Evolutionary conservation across 139 green algal genomes (phyloP).

Genomic region (Chlorella sp.): DNA sequence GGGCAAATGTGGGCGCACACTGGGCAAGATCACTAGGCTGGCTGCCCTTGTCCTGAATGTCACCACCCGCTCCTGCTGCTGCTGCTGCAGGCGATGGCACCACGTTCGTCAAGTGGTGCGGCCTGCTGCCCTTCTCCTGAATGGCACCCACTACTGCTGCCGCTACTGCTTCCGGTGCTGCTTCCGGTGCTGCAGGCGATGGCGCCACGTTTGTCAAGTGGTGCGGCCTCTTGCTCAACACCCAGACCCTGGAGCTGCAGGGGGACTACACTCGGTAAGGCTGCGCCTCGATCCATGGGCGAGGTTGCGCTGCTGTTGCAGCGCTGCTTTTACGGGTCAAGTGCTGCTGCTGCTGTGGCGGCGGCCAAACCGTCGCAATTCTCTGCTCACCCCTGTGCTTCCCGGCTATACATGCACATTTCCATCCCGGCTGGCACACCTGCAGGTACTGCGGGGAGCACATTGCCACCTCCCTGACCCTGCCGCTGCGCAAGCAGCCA

Average conservation of each 20-base stretch:
- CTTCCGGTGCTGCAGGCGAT: neutral
- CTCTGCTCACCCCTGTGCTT: too few relatives aligned
- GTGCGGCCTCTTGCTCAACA: constrained; percentile 90
- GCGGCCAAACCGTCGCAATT: too few relatives aligned
- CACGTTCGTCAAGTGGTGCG: too few relatives aligned
- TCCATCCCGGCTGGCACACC: neutral
- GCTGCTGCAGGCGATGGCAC: neutral
- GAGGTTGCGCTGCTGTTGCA: neutral
- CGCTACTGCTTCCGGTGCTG: too few relatives aligned
- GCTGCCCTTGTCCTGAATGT: too few relatives aligned
- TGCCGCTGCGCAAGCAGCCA: constrained; percentile 51
- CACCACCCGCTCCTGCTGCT: too few relatives aligned
- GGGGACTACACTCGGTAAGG: constrained; percentile 90
- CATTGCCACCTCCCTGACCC: constrained; percentile 66
- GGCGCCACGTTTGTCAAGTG: constrained; percentile 75
- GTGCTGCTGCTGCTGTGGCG: neutral
- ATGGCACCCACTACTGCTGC: too few relatives aligned
- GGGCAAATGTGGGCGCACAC: too few relatives aligned
- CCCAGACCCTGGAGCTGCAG: constrained; percentile 73
- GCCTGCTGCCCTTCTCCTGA: too few relatives aligned
- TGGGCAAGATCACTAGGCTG: too few relatives aligned
- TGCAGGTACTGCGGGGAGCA: constrained; percentile 36
- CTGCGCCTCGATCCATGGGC: constrained; percentile 17
- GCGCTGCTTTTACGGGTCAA: neutral
- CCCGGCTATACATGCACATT: neutral